Evolutionary conservation across 306 rosid species (phyloP), one percentile per base, ranked within the genome.

Genomic region (Vigna angularis): DNA sequence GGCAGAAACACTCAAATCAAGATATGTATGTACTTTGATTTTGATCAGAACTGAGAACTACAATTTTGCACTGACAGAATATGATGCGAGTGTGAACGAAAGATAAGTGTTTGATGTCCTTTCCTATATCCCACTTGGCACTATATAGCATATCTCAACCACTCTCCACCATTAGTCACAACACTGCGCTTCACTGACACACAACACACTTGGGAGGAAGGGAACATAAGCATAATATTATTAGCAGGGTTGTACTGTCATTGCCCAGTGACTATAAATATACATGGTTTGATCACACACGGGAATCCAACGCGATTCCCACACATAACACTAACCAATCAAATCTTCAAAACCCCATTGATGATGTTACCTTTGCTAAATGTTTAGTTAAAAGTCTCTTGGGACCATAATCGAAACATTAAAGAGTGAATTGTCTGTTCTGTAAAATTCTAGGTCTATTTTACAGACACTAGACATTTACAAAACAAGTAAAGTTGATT

Each of bases 231-330:
- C 67, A 72, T 55, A 38, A 51, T 7, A 40, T 0, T 45, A 36
- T 13, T 42, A 42, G 45, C 10, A 12, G 38, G 15, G 70, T 65
- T 74, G 34, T 24, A n/a, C 73, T 9, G 47, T 24, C 81, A 61
- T 42, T 24, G 17, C 78, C 34, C 48, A 75, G 26, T 71, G 59
- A 18, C 28, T 48, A 55, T 50, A 71, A 48, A 63, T 74, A 59
- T 63, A 47, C 40, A 82, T 51, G 75, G 72, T 28, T 82, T 36
- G 40, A 34, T 38, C 7, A 26, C 58, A 47, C 53, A 81, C 70
- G 85, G 79, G 92, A 83, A 73, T 88, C 94, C 89, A 49, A 88
- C 89, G 71, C 86, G 81, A 88, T 70, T 78, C 70, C 90, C 91
- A 86, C 78, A 55, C 20, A 10, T 51, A 52, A 67, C 7, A 6